These are phyloP conservation scores for Neopestalotiopsis sp. DNA, from an alignment of 2,329 filamentous ascomycete species.

Conservation along the genomic window DNA sequence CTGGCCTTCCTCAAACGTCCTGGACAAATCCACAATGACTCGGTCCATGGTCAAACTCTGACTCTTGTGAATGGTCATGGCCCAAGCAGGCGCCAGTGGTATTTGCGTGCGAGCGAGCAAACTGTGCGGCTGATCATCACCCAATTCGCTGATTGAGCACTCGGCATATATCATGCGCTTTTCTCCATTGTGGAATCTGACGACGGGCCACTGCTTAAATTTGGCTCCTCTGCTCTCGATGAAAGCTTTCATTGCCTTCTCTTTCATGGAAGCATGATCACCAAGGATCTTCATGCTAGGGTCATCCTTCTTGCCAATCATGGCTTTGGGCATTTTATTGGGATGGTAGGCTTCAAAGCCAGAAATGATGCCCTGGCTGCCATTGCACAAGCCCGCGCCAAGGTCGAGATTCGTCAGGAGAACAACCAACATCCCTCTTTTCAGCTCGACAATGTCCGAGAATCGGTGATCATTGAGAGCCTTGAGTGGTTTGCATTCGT, in stretches of 20 bases:
- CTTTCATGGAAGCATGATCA: slow-evolving; percentile 42
- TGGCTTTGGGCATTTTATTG: slow-evolving; percentile 34
- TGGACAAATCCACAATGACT: slow-evolving; percentile 58
- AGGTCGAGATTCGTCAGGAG: slow-evolving; percentile 57
- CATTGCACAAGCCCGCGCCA: slow-evolving; percentile 48
- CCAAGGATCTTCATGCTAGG: slow-evolving; percentile 36
- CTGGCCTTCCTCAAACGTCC: slow-evolving; percentile 62
- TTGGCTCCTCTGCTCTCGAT: slow-evolving; percentile 35
- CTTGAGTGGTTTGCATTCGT: slow-evolving; percentile 31
- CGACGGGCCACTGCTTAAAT: slow-evolving; percentile 52
- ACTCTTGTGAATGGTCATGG: slow-evolving; percentile 67
- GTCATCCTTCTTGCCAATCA: slow-evolving; percentile 23
- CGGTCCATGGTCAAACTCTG: slow-evolving; percentile 68
- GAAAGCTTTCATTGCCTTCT: slow-evolving; percentile 45
- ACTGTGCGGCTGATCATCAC: slow-evolving; percentile 50
- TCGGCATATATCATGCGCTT: slow-evolving; percentile 54
- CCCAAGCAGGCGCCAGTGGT: slow-evolving; percentile 65
- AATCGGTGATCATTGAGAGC: slow-evolving; percentile 52
- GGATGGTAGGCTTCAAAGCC: slow-evolving; percentile 46
- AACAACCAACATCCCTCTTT: slow-evolving; percentile 57
- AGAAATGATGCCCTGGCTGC: slow-evolving; percentile 51
- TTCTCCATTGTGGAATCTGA: slow-evolving; percentile 56
- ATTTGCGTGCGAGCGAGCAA: slow-evolving; percentile 64
- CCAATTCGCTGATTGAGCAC: slow-evolving; percentile 54
- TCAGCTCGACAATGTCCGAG: slow-evolving; percentile 49